These are phyloP conservation scores for Aspergillus texensis DNA, from an alignment of 2,329 filamentous ascomycete species.

Conservation along the genomic window DNA sequence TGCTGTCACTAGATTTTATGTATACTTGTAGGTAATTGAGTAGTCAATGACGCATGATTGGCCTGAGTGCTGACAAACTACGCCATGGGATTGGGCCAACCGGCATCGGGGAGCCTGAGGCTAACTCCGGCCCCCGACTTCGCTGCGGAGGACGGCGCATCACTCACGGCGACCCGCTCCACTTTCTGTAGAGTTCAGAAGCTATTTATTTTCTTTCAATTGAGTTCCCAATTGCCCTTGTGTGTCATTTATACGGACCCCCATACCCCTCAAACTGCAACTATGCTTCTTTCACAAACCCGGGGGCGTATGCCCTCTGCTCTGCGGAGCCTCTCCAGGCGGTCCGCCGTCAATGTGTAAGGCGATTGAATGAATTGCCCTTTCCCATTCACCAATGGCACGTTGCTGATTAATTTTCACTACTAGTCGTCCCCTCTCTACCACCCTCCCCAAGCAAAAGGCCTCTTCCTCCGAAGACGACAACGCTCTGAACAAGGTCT, in stretches of 20 bases:
- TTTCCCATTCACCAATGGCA: not conserved
- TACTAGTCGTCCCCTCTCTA: constrained; percentile 39
- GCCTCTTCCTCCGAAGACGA: constrained; percentile 49
- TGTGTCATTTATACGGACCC: constrained; percentile 3
- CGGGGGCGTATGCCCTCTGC: constrained; percentile 33
- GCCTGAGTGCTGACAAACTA: constrained; percentile 16
- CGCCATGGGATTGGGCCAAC: constrained; percentile 17
- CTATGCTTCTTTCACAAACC: constrained; percentile 34
- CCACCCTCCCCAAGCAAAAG: constrained; percentile 50
- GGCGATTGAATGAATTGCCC: not conserved
- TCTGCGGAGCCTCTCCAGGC: constrained; percentile 25
- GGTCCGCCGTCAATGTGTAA: constrained; percentile 15
- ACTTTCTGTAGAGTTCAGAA: constrained; percentile 6
- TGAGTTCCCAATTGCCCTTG: constrained; percentile 1
- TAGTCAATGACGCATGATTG: not conserved
- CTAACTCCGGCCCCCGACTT: constrained; percentile 22
- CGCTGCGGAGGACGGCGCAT: constrained; percentile 19
- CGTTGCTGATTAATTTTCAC: not conserved
- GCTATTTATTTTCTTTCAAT: constrained; percentile 1
- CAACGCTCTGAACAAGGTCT: constrained; percentile 76
- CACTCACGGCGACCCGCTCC: constrained; percentile 7
- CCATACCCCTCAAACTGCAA: constrained; percentile 7
- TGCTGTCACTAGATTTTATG: not conserved
- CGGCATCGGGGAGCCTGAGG: constrained; percentile 15
- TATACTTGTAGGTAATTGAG: not conserved